These are phyloP conservation scores for Malus hybrid DNA, from an alignment of 331 rosid species.

Conservation along the genomic window DNA sequence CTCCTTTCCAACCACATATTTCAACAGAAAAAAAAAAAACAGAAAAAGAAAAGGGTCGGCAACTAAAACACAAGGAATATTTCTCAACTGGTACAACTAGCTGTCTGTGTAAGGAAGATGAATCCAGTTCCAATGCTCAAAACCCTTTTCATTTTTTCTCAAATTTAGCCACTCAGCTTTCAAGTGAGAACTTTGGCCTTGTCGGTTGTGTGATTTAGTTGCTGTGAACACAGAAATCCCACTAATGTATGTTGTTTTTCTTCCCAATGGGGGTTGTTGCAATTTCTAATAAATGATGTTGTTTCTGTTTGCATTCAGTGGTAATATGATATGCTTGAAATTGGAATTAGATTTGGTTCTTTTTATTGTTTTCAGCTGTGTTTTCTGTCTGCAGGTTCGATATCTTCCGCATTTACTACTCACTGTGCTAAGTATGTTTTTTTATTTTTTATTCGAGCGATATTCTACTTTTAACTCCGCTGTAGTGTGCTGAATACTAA, in stretches of 20 bases:
- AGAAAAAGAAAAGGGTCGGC: background rate
- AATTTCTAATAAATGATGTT: background rate
- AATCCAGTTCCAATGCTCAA: background rate
- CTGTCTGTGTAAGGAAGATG: background rate
- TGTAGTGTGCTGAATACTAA: too few species aligned
- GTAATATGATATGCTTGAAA: background rate
- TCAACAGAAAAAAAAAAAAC: background rate
- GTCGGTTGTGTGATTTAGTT: background rate
- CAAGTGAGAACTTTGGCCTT: background rate
- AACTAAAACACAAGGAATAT: background rate
- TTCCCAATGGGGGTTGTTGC: background rate
- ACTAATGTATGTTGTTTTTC: background rate
- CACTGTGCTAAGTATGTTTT: too few species aligned
- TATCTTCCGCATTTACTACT: background rate
- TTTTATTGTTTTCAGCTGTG: background rate
- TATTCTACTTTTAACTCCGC: too few species aligned
- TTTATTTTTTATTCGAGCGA: too few species aligned
- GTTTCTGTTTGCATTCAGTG: background rate
- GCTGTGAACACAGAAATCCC: background rate
- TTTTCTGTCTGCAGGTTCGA: background rate
- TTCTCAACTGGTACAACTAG: background rate
- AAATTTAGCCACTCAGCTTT: background rate
- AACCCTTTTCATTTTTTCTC: background rate
- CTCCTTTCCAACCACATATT: slow-evolving; percentile 7
- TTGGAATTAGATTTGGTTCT: background rate